These are phyloP conservation scores for Lactarius akahatsu DNA, from an alignment of 768 basidiomycete genomes.

Conservation along the genomic window DNA sequence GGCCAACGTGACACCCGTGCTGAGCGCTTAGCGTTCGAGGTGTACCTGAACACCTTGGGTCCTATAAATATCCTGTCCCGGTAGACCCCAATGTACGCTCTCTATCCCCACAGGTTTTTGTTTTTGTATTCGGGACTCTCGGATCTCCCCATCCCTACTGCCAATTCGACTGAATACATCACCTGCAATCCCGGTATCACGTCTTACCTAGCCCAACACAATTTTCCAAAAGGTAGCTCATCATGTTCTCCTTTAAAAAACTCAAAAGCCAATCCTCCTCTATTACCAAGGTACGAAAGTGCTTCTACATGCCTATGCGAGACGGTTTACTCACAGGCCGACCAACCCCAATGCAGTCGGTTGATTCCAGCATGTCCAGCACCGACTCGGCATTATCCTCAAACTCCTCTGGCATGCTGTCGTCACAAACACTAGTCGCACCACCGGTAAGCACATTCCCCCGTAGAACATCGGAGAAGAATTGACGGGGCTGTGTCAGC, in stretches of 20 bases:
- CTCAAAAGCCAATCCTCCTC: not conserved
- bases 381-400: not conserved
- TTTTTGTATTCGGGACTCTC: not conserved
- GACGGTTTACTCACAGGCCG: not conserved
- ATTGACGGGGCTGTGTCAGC: not conserved
- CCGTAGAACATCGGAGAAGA: not conserved
- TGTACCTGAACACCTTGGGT: not conserved
- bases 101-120: not conserved
- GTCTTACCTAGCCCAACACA: not conserved
- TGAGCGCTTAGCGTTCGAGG: not conserved
- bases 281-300: not conserved
- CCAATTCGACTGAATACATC: not conserved
- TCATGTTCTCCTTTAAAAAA: conserved; percentile 11
- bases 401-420: not conserved
- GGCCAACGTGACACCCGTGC: not conserved
- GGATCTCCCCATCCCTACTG: not conserved
- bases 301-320: not conserved
- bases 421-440: not conserved
- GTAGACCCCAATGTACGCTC: not conserved
- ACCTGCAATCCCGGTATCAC: not conserved
- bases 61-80: not conserved
- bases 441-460: conserved; percentile 9
- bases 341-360: not conserved
- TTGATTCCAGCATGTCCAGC: not conserved
- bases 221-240: too few relatives aligned